These are phyloP conservation scores for Kurtzmaniella quercitrusa DNA, from an alignment of 1,139 yeast species.

Conservation along the genomic window DNA sequence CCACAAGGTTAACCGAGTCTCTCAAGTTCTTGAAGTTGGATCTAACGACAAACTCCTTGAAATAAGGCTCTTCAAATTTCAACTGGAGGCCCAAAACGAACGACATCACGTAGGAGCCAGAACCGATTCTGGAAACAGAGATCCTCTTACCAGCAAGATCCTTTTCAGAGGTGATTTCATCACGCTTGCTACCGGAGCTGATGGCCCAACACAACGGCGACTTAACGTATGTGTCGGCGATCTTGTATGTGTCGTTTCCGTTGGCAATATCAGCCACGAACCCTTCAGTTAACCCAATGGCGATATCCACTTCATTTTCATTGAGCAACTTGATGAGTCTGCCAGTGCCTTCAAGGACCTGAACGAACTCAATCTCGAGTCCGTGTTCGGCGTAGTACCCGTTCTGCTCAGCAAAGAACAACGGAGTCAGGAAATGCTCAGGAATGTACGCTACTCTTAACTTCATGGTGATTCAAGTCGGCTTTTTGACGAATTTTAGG, in stretches of 20 bases:
- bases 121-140: conserved; percentile 86
- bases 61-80: conserved; percentile 45
- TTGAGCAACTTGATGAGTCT: conserved; percentile 73
- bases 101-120: conserved; percentile 90
- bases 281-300: conserved; percentile 88
- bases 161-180: conserved; percentile 44
- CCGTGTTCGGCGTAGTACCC: conserved; percentile 49
- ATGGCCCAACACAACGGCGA: conserved; percentile 91
- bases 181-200: conserved; percentile 64
- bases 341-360: conserved; percentile 86
- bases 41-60: conserved; percentile 49
- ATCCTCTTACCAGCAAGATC: conserved; percentile 61
- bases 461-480: conserved; percentile 2
- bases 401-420: conserved; percentile 63
- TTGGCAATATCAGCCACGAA: conserved; percentile 79
- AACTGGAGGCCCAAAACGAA: conserved; percentile 70
- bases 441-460: conserved; percentile 76
- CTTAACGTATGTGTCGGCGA: conserved; percentile 77
- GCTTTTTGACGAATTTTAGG: too few species aligned
- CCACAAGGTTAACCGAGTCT: conserved; percentile 65
- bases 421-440: conserved; percentile 87
- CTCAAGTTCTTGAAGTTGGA: conserved; percentile 72
- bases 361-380: conserved; percentile 56
- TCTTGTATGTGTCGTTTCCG: conserved; percentile 57
- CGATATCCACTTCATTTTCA: conserved; percentile 63